Percentiles rank a stretch among this genome's conserved stretches.
phyloP scores from a whole-genome alignment of 345 rosid species.

The Hibiscus tridactylites region DNA sequence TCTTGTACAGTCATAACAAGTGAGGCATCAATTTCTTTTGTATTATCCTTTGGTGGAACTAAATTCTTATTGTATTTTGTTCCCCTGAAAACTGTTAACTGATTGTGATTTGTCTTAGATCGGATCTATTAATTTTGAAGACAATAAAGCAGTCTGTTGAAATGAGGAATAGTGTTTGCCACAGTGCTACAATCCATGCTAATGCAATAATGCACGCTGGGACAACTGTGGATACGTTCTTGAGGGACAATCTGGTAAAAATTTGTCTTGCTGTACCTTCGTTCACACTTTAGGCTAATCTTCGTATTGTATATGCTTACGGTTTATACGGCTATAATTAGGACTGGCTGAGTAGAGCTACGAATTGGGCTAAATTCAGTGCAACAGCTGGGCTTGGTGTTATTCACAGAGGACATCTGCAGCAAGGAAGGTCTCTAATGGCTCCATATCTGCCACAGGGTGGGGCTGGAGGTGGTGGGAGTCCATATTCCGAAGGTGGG shows the following conservation, averaged over 20 bases:
- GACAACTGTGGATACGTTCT: constrained; percentile 96
- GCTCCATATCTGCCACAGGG: constrained; percentile 99
- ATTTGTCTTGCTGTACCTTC: not conserved
- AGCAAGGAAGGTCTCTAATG: constrained; percentile 96
- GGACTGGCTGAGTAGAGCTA: constrained; percentile 99
- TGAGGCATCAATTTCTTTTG: constrained; percentile 23
- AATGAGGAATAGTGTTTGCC: constrained; percentile 98
- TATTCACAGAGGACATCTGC: constrained; percentile 92
- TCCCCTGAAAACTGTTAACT: not conserved
- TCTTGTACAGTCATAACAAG: constrained; percentile 93
- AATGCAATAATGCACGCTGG: constrained; percentile 99
- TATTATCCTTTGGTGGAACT: not conserved
- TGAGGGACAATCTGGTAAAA: constrained; percentile 91
- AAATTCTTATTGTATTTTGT: not conserved
- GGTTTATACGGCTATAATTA: constrained; percentile 22
- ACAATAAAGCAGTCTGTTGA: constrained; percentile 97
- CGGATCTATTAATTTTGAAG: constrained; percentile 88
- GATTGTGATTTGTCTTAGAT: constrained; percentile 38
- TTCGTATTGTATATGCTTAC: constrained; percentile 5
- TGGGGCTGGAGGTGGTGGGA: constrained; percentile 90
- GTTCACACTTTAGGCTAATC: not conserved
- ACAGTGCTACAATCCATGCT: constrained; percentile 96
- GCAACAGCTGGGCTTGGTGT: constrained; percentile 99
- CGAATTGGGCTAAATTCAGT: constrained; percentile 99
- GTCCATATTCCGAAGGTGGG: constrained; percentile 99